Conservation (phyloP, 495 filamentous ascomycete species). For the Clavariopsis aquatica region DNA sequence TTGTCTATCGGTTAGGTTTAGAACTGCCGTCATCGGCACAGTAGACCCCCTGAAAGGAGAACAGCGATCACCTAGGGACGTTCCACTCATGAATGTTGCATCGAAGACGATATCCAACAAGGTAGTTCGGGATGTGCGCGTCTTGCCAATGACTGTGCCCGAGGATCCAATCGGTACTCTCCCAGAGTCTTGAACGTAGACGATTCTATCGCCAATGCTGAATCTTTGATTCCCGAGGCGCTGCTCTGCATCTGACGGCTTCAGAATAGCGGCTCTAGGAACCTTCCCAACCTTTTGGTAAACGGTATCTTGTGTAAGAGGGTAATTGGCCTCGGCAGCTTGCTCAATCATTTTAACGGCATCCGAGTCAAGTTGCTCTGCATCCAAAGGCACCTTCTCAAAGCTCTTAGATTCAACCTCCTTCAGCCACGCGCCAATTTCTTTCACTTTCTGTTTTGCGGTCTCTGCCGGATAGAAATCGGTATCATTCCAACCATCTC, state of each 20-base stretch:
- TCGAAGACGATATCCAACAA: constrained; percentile 94
- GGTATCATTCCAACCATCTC: constrained; percentile 73
- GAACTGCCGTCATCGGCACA: constrained; percentile 74
- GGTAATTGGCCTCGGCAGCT: constrained; percentile 63
- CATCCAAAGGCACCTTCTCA: constrained; percentile 89
- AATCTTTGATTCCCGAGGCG: constrained; percentile 84
- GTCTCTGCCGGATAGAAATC: constrained; percentile 78
- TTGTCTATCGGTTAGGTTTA: constrained; percentile 84
- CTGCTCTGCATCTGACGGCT: constrained; percentile 89
- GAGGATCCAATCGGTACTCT: constrained; percentile 91
- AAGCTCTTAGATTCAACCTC: constrained; percentile 84
- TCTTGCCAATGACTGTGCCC: constrained; percentile 91
- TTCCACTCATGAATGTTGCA: constrained; percentile 92
- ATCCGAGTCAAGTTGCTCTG: constrained; percentile 91
- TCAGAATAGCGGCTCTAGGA: constrained; percentile 82
- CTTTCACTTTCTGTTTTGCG: constrained; percentile 74
- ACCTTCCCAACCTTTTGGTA: constrained; percentile 69
- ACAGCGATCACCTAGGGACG: constrained; percentile 82
- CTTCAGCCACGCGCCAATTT: constrained; percentile 91
- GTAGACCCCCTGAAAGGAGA: constrained; percentile 96
- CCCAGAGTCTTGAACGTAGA: constrained; percentile 89
- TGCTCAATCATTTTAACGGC: constrained; percentile 78
- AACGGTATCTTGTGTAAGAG: constrained; percentile 55
- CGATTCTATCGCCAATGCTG: constrained; percentile 81
- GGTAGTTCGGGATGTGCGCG: constrained; percentile 73